These are phyloP conservation scores for Talaromyces sp. DNA, from an alignment of 2,329 filamentous ascomycete genomes.

Conservation along the genomic window DNA sequence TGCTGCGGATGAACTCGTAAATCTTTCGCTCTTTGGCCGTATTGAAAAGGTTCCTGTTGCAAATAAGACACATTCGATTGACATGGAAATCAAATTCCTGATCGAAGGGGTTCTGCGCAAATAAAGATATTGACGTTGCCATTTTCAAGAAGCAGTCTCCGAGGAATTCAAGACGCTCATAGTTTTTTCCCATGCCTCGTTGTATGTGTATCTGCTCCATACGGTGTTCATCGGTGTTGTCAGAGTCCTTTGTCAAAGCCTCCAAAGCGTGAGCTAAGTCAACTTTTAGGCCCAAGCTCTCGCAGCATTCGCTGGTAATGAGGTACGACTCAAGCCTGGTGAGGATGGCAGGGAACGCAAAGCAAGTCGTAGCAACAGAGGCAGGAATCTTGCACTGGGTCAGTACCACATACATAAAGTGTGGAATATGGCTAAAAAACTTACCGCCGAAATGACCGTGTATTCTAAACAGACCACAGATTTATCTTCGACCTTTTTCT, in stretches of 20 bases:
- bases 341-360: conserved; percentile 77
- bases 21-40: conserved; percentile 62
- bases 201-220: conserved; percentile 68
- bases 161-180: conserved; percentile 88
- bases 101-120: conserved; percentile 67
- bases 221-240: conserved; percentile 70
- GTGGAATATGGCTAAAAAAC: conserved; percentile 25
- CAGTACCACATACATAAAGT: not conserved
- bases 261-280: conserved; percentile 70
- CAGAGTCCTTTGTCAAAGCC: conserved; percentile 86
- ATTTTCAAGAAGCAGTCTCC: conserved; percentile 95
- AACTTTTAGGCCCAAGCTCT: conserved; percentile 59
- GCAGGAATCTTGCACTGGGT: conserved; percentile 54
- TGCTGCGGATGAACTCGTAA: conserved; percentile 76
- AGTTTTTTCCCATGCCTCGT: conserved; percentile 85
- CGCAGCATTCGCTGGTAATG: conserved; percentile 71
- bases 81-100: conserved; percentile 87
- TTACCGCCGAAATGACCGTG: conserved; percentile 68
- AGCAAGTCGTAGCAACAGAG: conserved; percentile 64
- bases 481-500: conserved; percentile 39
- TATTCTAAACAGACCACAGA: conserved; percentile 74
- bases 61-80: conserved; percentile 82
- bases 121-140: conserved; percentile 85
- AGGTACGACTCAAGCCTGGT: conserved; percentile 76
- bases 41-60: conserved; percentile 84